Base-by-base conservation (phyloP, 116 monocot species). In the Zostera marina region DNA sequence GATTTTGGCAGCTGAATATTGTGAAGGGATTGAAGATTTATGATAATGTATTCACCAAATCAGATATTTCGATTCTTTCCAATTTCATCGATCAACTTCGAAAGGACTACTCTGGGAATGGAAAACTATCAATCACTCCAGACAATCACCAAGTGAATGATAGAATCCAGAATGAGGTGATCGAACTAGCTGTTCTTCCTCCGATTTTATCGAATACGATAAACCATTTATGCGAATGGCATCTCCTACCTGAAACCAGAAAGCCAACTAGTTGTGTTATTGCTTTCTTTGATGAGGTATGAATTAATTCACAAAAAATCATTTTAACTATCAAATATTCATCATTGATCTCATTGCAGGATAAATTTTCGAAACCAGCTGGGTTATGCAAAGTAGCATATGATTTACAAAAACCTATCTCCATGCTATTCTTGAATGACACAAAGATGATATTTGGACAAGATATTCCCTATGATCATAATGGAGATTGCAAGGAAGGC, bases 221-320 rank as follows among this genome's bases (percentile, higher is more conserved):
- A 17, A 74, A 89, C 61, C 90, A 89, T 61, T 69, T 90, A 19
- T 71, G 73, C 41, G 80, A 84, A 14, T 98, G 98, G 98, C 77
- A 73, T 42, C 67, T 98, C 46, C 74, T 98, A 26, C 90, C 98
- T 19, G 98, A 89, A 62, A 73, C 56, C n/a, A 85, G 70, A 63
- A 82, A 69, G 56, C 98, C 98, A 23, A 98, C 85, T 68, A 81
- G 98, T 47, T 89, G 89, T 62, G 74, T 89, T 13, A 81, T 98
- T 68, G 81, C 85, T 47, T 98, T 98, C 73, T 89, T 98, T 39
- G 96, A 98, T 32, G 98, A 98, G 98, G 98, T 89, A 80, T 20
- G 11, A 38, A 41, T 38, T 41, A 1, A 8, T 42, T n/a, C 11
- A 22, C 8, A 11, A 38, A 41, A 7, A 17, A 26, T 9, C 58